Base-by-base conservation (phyloP, 2,329 filamentous ascomycete genomes). In the Xylaria hypoxylon region DNA sequence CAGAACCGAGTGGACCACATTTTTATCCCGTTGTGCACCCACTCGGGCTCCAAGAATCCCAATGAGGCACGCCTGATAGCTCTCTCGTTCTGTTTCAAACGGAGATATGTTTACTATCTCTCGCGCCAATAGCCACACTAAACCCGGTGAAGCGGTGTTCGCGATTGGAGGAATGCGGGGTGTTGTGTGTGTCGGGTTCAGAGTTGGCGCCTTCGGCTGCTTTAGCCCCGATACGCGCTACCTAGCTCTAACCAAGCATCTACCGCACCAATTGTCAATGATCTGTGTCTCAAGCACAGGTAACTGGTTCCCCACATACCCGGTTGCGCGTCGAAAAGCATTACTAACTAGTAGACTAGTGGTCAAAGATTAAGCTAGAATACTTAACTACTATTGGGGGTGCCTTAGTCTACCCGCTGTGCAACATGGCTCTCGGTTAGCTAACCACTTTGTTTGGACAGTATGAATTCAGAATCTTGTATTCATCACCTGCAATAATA, bases 191-290 rank as follows among this genome's bases (percentile, higher is more conserved):
- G 58, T 47, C 22, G 53, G 64, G 26, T 53, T 55, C 52, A 40
- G 65, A 48, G 45, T 50, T 62, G 57, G 63, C 51, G 67, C 50
- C 22, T 65, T 71, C 67, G 68, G 69, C 52, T 59, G 56, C 64
- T 69, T 69, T 69, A 71, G 58, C 31, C 61, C 69, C 69, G 69
- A 71, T 57, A 50, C 35, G 33, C 53, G 53, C 48, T 60, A 62
- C 38, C 47, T 31, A 38, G 51, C 44, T 50, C 40, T 47, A 35
- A 17, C 56, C 59, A 53, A 56, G n/a, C 26, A 44, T 60, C 66
- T 69, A 40, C 69, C 69, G 69, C 69, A 68, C 69, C 67, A 71
- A 71, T 71, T 67, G 68, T 51, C 50, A 57, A 51, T 59, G 26
- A 56, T 65, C 28, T n/a, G 28, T 42, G 8, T 35, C 22, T 48